Evolutionary conservation across 1,139 yeast genomes (phyloP), one percentile per base, ranked within the genome.

Genomic region (Entelexis paramagnoliae): DNA sequence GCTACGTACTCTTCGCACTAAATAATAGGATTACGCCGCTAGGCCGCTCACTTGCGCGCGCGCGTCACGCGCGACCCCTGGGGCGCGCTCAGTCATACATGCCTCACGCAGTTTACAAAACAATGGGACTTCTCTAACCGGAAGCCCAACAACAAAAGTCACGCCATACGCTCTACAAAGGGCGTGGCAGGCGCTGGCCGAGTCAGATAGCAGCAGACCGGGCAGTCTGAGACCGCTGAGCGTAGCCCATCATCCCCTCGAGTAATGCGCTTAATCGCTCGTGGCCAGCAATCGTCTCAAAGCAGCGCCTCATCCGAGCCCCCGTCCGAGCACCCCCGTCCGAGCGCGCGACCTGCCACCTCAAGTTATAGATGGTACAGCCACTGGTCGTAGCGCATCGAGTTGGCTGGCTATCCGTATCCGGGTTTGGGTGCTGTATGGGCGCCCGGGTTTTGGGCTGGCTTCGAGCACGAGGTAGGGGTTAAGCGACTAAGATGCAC

Each of bases 391-490:
- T 14, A n/a, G 22, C 29, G 13, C 6, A 13, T 5, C 30, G 19
- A 38, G 42, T 39, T 24, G 46, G 46, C 36, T 42, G 46, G 46
- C 29, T 42, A 20, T 20, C 20, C 36, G 46, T 42, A 32, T 32
- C 46, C 46, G 13, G 36, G 46, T 30, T 42, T 20, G 46, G 46
- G 29, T 20, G 36, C 13, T 33, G 14, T 7, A 11, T 19, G 17
- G 17, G 11, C 3, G 4, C 17, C 28, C 26, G 11, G 24, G 22
- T 6, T 24, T 9, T 4, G 4, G 11, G 11, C 13, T 13, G 24
- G 9, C 8, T 26, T 17, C 45, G n/a, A 29, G 17, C 34, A 5
- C 19, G 5, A 28, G 45, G 45, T 22, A 14, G 17, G 45, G 45
- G 45, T 41, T 6, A 13, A 2, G 14, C 26, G 46, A 42, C 29